These are phyloP conservation scores for Oryza officinalis DNA, from an alignment of 176 grass and related monocot genomes.

Conservation along the genomic window DNA sequence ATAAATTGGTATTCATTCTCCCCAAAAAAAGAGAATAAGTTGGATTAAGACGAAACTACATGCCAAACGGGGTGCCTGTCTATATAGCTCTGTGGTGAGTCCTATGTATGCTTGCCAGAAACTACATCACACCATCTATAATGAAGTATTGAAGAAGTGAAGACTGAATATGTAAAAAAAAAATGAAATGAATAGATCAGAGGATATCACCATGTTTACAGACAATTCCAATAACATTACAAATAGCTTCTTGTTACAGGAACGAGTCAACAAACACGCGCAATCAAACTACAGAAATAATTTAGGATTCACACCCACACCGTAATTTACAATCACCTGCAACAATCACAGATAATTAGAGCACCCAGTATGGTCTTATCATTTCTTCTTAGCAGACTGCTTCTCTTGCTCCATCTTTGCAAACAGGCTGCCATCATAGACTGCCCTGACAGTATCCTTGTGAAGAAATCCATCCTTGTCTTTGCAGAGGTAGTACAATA, in stretches of 20 bases:
- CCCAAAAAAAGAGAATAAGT: neutral
- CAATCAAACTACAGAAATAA: neutral
- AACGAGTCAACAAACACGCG: conserved; percentile 4
- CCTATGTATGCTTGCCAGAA: too few species aligned
- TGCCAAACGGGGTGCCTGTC: too few species aligned
- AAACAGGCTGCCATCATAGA: conserved; percentile 77
- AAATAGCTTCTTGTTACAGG: neutral
- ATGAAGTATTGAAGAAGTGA: neutral
- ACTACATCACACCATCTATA: neutral
- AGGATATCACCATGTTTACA: neutral
- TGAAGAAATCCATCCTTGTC: conserved; percentile 70
- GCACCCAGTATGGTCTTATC: neutral
- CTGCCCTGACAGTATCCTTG: conserved; percentile 60
- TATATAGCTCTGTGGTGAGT: too few species aligned
- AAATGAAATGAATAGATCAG: neutral
- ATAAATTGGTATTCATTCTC: too few species aligned
- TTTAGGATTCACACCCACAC: neutral
- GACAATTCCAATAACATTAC: neutral
- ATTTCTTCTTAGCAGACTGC: conserved; percentile 49
- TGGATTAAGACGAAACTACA: neutral
- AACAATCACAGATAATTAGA: neutral
- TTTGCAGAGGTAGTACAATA: conserved; percentile 56
- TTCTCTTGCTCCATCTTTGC: conserved; percentile 53
- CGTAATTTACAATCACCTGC: conserved; percentile 7
- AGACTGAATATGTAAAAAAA: neutral